Percentiles rank a stretch among this genome's conserved stretches.
Evolutionary conservation across 2,329 filamentous ascomycete species (phyloP).

Genomic region (Colletotrichum sp.): DNA sequence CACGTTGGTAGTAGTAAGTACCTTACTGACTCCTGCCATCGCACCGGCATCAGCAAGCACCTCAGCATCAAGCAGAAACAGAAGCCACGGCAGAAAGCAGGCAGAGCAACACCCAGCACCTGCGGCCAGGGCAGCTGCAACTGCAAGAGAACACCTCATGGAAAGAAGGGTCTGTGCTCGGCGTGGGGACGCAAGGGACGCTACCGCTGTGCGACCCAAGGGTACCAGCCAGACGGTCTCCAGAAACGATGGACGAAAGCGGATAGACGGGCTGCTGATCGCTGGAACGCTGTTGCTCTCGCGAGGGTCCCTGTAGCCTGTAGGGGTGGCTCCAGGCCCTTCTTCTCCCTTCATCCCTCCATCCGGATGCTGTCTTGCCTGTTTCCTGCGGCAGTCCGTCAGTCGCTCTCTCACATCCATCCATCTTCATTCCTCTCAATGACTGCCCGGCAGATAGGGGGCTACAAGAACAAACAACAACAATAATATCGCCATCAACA

Average conservation of each 20-base stretch:
- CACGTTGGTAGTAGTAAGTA: background rate
- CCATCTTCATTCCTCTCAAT: background rate
- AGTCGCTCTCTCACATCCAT: background rate
- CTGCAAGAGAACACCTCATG: background rate
- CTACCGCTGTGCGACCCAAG: conserved; percentile 25
- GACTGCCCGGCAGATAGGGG: background rate
- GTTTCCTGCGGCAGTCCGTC: background rate
- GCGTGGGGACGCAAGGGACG: conserved; percentile 25
- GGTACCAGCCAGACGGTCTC: conserved; percentile 27
- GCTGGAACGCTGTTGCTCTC: background rate
- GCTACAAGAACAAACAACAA: background rate
- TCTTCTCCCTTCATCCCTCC: background rate
- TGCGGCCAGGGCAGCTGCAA: background rate
- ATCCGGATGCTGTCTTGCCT: background rate
- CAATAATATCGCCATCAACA: background rate
- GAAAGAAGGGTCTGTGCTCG: conserved; percentile 25
- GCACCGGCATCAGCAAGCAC: background rate
- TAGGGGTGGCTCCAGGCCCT: background rate
- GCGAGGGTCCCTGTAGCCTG: background rate
- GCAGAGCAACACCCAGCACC: background rate
- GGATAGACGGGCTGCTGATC: conserved; percentile 16
- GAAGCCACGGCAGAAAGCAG: background rate
- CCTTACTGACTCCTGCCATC: background rate
- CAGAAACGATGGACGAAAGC: conserved; percentile 18
- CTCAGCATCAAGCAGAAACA: background rate